These are phyloP conservation scores for Hippophae tibetana DNA, from an alignment of 306 rosid genomes.

Conservation along the genomic window DNA sequence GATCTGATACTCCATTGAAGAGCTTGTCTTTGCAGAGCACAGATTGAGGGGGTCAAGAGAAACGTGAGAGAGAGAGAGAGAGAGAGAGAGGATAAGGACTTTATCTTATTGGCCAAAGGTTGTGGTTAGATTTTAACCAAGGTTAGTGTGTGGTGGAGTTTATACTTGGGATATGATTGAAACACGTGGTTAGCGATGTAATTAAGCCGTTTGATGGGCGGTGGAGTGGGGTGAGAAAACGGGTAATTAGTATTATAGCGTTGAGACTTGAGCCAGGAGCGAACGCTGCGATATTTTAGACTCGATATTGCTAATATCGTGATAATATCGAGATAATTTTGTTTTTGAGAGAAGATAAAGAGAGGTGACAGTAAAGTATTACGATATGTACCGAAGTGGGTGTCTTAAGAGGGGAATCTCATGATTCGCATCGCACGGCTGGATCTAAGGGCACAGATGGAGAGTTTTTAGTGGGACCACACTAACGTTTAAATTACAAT, in stretches of 20 bases:
- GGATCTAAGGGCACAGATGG: slow-evolving; percentile 24
- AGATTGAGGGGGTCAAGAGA: slow-evolving; percentile 10
- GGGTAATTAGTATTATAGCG: slow-evolving; percentile 25
- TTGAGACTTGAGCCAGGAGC: slow-evolving; percentile 11
- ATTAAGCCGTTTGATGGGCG: slow-evolving; percentile 31
- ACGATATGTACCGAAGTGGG: slow-evolving; percentile 37
- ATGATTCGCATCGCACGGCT: slow-evolving; percentile 66
- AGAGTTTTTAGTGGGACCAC: slow-evolving; percentile 44
- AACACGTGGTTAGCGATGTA: slow-evolving; percentile 34
- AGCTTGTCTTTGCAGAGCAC: slow-evolving; percentile 15
- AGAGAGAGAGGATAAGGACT: slow-evolving; percentile 45
- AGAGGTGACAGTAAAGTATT: slow-evolving; percentile 28
- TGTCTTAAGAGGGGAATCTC: slow-evolving; percentile 39
- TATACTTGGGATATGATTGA: background rate
- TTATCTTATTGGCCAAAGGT: slow-evolving; percentile 11
- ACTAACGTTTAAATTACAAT: no score
- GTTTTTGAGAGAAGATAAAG: slow-evolving; percentile 1
- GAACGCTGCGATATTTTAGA: no score
- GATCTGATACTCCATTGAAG: slow-evolving; percentile 70
- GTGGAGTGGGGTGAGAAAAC: slow-evolving; percentile 41
- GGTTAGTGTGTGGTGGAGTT: slow-evolving; percentile 40
- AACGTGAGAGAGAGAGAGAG: background rate
- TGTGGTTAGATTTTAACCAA: slow-evolving; percentile 51
- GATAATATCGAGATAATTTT: background rate
- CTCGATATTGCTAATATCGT: background rate